These are phyloP conservation scores for Silene coronaria DNA, from an alignment of 179 eudicot species.

Conservation along the genomic window DNA sequence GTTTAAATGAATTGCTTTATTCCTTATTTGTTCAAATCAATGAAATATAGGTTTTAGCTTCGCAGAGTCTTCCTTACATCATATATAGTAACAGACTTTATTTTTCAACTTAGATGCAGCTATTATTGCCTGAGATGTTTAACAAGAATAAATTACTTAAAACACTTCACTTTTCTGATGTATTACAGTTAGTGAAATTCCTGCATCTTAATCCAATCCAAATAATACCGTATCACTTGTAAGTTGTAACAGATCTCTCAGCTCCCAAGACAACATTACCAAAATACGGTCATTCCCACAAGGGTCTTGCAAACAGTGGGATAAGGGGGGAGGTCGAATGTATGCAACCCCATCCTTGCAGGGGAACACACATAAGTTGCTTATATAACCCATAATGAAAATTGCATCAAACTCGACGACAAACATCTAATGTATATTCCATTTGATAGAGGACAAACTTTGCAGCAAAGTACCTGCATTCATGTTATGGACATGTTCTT, in stretches of 20 bases:
- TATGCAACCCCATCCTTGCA: not conserved
- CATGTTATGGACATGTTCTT: slow-evolving; percentile 70
- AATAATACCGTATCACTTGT: not conserved
- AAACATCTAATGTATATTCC: not conserved
- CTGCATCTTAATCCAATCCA: not conserved
- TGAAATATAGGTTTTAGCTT: not conserved
- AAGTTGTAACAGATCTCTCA: not conserved
- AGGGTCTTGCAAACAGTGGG: not conserved
- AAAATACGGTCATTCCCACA: not conserved
- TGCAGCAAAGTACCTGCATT: slow-evolving; percentile 45
- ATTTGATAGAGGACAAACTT: slow-evolving; percentile 2
- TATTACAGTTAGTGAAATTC: not conserved
- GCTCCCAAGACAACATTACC: not conserved
- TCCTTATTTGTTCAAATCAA: slow-evolving; percentile 4
- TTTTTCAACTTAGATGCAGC: slow-evolving; percentile 5
- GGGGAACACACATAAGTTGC: not conserved
- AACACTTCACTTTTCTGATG: slow-evolving; percentile 2
- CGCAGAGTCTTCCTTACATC: not conserved
- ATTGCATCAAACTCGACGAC: not conserved
- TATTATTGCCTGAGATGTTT: not conserved
- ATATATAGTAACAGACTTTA: not conserved
- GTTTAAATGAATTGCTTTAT: not conserved
- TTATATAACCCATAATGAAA: not conserved
- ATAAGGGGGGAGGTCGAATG: not conserved
- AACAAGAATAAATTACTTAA: not conserved